Percentiles rank a stretch among this genome's conserved stretches.
Conservation (phyloP, 1,284 basidiomycete species). For the Ceratorhiza oryzae-sativae region DNA sequence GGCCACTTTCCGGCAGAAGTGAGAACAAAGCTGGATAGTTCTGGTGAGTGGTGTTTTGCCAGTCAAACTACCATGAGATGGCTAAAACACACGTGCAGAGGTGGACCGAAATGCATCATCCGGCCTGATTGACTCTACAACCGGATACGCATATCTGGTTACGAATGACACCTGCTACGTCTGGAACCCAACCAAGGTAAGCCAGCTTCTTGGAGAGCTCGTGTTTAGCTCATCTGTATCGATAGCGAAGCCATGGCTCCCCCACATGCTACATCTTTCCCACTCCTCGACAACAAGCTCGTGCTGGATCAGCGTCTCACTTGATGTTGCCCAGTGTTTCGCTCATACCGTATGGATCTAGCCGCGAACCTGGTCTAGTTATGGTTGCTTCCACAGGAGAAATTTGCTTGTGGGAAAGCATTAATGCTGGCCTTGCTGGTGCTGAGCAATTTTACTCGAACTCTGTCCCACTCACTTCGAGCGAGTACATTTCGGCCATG, state of each 20-base stretch:
- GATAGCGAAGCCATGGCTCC: slow-evolving; percentile 63
- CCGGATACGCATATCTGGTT: slow-evolving; percentile 75
- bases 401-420: slow-evolving; percentile 79
- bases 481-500: slow-evolving; percentile 69
- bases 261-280: slow-evolving; percentile 85
- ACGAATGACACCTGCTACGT: slow-evolving; percentile 78
- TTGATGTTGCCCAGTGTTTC: slow-evolving; percentile 66
- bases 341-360: slow-evolving; percentile 70
- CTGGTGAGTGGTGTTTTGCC: slow-evolving; percentile 9
- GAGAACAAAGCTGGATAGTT: slow-evolving; percentile 21
- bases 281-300: slow-evolving; percentile 56
- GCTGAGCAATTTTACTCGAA: slow-evolving; percentile 68
- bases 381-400: slow-evolving; percentile 69
- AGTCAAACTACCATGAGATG: not conserved
- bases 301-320: slow-evolving; percentile 51
- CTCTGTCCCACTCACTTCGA: slow-evolving; percentile 60
- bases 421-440: slow-evolving; percentile 81
- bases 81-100: slow-evolving; percentile 56
- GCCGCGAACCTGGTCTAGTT: slow-evolving; percentile 78
- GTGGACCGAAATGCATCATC: slow-evolving; percentile 70
- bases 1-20: slow-evolving; percentile 37
- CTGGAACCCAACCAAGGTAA: slow-evolving; percentile 76
- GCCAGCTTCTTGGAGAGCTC: slow-evolving; percentile 44
- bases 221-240: not conserved
- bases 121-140: slow-evolving; percentile 71